phyloP scores from a whole-genome alignment of 176 grass and related monocot genomes.

The Avena sativa region DNA sequence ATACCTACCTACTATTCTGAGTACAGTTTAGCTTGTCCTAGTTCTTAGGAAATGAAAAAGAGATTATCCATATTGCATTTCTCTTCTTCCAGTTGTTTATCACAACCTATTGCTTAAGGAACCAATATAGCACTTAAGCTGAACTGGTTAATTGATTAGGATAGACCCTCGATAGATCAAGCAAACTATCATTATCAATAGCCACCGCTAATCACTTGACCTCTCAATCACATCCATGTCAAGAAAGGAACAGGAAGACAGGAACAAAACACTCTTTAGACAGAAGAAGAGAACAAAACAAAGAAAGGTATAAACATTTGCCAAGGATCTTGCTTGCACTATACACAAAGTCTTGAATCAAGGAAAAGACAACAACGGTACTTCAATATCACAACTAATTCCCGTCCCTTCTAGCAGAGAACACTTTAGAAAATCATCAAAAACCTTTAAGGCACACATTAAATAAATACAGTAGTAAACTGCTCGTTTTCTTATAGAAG shows the following conservation, averaged over 20 bases:
- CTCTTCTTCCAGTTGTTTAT: constrained; percentile 23
- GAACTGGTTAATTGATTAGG: constrained; percentile 21
- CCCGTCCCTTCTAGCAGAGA: neutral
- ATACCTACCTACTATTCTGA: neutral
- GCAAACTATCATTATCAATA: constrained; percentile 33
- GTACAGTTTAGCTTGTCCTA: constrained; percentile 15
- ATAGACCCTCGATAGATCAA: constrained; percentile 31
- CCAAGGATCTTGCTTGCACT: constrained; percentile 38
- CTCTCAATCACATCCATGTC: constrained; percentile 30
- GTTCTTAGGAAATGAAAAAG: constrained; percentile 10
- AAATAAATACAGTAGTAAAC: neutral
- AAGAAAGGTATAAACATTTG: constrained; percentile 44
- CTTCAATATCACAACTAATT: constrained; percentile 22
- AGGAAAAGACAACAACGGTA: constrained; percentile 9
- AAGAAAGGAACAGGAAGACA: constrained; percentile 29
- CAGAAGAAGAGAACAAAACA: constrained; percentile 32
- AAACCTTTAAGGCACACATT: neutral
- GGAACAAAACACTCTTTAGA: constrained; percentile 17
- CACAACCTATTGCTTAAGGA: constrained; percentile 6
- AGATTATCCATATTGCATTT: constrained; percentile 29
- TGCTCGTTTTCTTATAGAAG: constrained; percentile 29
- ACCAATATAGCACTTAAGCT: neutral
- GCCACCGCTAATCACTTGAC: neutral
- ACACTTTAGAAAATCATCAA: constrained; percentile 7
- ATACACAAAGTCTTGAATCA: constrained; percentile 39